These are phyloP conservation scores for Oemleria cerasiformis DNA, from an alignment of 306 rosid species.

Conservation along the genomic window DNA sequence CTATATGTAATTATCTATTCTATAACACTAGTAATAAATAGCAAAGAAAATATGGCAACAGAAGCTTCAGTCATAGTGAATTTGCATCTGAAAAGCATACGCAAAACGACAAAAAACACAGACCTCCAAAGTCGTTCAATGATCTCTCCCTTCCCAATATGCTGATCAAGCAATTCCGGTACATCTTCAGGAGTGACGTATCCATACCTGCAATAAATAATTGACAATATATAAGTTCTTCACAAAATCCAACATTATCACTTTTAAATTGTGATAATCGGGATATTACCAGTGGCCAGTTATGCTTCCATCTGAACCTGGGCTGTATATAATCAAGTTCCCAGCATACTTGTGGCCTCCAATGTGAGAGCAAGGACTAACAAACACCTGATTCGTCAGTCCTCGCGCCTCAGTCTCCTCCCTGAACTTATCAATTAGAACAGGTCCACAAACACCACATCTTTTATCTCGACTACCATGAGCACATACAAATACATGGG, in stretches of 20 bases:
- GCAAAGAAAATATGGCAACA: neutral
- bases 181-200: constrained; percentile 88
- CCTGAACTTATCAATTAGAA: constrained; percentile 56
- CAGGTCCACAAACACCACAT: constrained; percentile 97
- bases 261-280: neutral
- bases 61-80: neutral
- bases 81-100: constrained; percentile 7
- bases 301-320: constrained; percentile 53
- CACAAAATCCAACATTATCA: constrained; percentile 7
- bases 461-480: constrained; percentile 89
- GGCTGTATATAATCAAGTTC: constrained; percentile 65
- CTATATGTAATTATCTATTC: neutral
- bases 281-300: constrained; percentile 77
- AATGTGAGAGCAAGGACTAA: constrained; percentile 72
- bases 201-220: constrained; percentile 70
- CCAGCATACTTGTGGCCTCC: constrained; percentile 97
- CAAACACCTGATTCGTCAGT: constrained; percentile 55
- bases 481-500: constrained; percentile 81
- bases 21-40: neutral
- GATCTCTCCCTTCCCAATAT: constrained; percentile 78
- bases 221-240: constrained; percentile 4
- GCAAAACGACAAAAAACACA: constrained; percentile 21
- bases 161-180: constrained; percentile 75
- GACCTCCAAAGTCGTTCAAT: constrained; percentile 84
- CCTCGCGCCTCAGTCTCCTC: constrained; percentile 68